Percentiles rank a stretch among this genome's conserved stretches.
These are phyloP conservation scores for Aspergillus tubingensis DNA, from an alignment of 2,329 filamentous ascomycete species.

Conservation along the genomic window DNA sequence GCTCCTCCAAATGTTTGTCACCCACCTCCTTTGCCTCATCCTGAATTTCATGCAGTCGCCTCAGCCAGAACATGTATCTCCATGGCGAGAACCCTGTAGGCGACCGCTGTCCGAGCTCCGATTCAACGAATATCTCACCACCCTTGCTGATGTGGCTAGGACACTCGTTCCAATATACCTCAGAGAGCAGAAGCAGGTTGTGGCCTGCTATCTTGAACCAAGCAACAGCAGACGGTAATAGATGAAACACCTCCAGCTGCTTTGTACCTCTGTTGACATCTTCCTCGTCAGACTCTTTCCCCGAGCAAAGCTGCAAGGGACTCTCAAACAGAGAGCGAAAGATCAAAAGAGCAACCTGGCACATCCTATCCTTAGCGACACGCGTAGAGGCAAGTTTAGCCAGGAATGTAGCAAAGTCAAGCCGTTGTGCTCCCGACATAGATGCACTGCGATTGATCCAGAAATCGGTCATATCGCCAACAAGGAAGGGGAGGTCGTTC, in stretches of 20 bases:
- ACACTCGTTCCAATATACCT: constrained; percentile 25
- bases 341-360: constrained; percentile 23
- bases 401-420: constrained; percentile 25
- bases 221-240: constrained; percentile 20
- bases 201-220: constrained; percentile 23
- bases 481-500: constrained; percentile 29
- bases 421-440: constrained; percentile 21
- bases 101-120: constrained; percentile 26
- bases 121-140: constrained; percentile 23
- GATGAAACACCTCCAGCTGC: constrained; percentile 13
- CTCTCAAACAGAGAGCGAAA: constrained; percentile 25
- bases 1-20: constrained; percentile 23
- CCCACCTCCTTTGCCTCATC: constrained; percentile 21
- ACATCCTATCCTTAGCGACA: constrained; percentile 21
- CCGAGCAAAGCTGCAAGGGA: constrained; percentile 14
- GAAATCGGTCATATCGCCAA: constrained; percentile 24
- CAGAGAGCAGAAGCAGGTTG: constrained; percentile 24
- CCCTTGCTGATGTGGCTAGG: constrained; percentile 18
- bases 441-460: constrained; percentile 19
- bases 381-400: constrained; percentile 29
- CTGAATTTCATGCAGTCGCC: constrained; percentile 26
- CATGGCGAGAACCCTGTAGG: constrained; percentile 26
- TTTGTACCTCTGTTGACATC: constrained; percentile 7
- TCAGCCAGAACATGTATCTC: constrained; percentile 32
- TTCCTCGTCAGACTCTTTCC: constrained; percentile 21